Evolutionary conservation across 495 filamentous ascomycete species (phyloP), one percentile per base, ranked within the genome.

Genomic region (Aspergillus bridgeri): DNA sequence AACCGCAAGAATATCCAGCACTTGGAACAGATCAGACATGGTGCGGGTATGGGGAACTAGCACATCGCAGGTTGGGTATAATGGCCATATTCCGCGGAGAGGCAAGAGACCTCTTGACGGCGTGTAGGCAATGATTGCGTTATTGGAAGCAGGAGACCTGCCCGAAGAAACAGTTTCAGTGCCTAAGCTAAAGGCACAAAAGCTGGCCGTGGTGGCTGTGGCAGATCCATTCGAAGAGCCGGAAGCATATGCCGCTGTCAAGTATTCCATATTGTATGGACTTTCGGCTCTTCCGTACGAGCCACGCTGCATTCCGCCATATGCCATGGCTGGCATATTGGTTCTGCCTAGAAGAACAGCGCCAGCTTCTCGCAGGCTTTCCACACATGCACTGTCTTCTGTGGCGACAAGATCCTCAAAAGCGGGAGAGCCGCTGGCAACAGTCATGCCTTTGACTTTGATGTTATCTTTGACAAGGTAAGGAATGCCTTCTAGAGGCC

Each of bases 391-490:
- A 5, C 86, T 83, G 74, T 90, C 86, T 53, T 84, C 75, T 2
- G 86, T 87, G 0, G 87, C 83, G 9, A 86, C 68, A 43, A 81
- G 79, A 4, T 78, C 83, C 6, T 86, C 69, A 8, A 90, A 80
- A 38, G 82, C 83, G 60, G 74, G 79, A 23, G 74, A 80, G 19
- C 76, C 78, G 27, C 64, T 63, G 1, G 75, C 79, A 5, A 83
- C 83, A 3, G 80, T 85, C 69, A 87, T 82, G 72, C 88, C 87
- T 53, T 81, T 78, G 54, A 89, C 87, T 53, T 78, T 78, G 57
- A 89, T 89, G 65, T 84, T 90, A 70, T 90, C 85, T 72, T 89
- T 90, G 57, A 89, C 79, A 0, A 87, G 67, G 62, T 86, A 84
- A 3, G 87, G 87, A 54, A 91, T 85, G n/a, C 87, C 87, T 64